Conservation (phyloP, 345 rosid genomes). For the Aquilaria sinensis region DNA sequence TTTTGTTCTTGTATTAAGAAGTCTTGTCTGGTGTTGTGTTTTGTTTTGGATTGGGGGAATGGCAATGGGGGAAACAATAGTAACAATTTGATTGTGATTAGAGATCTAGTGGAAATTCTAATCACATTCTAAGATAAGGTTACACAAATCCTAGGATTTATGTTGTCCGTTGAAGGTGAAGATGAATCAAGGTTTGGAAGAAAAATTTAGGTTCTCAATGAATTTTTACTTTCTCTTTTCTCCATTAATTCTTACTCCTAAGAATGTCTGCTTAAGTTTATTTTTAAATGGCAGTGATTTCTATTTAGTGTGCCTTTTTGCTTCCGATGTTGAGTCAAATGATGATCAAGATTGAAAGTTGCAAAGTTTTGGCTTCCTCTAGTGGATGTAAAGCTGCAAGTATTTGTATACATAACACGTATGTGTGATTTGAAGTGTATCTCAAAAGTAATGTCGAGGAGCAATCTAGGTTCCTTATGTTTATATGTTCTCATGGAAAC, state of each 20-base stretch:
- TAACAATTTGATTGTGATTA: slow-evolving; percentile 17
- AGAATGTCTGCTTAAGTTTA: slow-evolving; percentile 9
- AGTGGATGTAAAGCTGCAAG: slow-evolving; percentile 66
- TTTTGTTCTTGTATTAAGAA: too few relatives aligned
- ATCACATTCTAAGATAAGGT: slow-evolving; percentile 70
- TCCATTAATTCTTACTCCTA: slow-evolving; percentile 8
- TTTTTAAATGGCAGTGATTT: slow-evolving; percentile 57
- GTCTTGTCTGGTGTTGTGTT: too few relatives aligned
- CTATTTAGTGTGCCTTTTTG: slow-evolving; percentile 56
- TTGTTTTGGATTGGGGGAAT: too few relatives aligned
- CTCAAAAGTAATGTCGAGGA: too few relatives aligned
- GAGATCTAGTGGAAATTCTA: slow-evolving; percentile 91
- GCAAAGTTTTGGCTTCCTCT: slow-evolving; percentile 47
- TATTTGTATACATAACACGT: not conserved
- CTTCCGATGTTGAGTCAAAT: slow-evolving; percentile 89
- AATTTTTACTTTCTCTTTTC: not conserved
- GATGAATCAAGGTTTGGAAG: slow-evolving; percentile 70
- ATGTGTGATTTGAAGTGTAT: too few relatives aligned
- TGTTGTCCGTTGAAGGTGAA: slow-evolving; percentile 82
- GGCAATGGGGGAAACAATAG: too few relatives aligned
- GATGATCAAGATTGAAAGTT: slow-evolving; percentile 64
- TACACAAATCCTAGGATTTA: slow-evolving; percentile 52
- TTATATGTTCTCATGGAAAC: not conserved
- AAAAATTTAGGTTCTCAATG: slow-evolving; percentile 3
- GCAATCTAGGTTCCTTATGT: not conserved